Percentiles rank a stretch among this genome's conserved stretches.
These are phyloP conservation scores for Botrytis cinerea DNA, from an alignment of 2,329 filamentous ascomycete species.

Conservation along the genomic window DNA sequence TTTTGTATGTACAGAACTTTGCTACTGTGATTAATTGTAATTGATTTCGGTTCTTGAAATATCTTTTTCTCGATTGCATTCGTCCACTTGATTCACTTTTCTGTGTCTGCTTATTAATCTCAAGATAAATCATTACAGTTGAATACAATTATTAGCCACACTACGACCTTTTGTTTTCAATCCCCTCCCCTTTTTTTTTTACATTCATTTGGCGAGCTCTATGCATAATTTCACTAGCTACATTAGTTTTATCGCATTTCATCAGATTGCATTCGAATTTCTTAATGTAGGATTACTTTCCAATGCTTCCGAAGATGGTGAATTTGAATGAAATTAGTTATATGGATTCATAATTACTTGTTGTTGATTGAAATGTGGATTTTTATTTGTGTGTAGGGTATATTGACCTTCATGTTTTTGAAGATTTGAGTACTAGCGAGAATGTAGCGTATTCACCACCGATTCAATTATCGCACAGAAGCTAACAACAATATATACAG, in stretches of 20 bases:
- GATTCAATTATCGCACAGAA: background rate
- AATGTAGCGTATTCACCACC: too few species aligned
- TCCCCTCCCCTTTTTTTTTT: background rate
- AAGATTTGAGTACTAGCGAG: too few species aligned
- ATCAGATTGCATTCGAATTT: too few species aligned
- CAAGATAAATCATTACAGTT: background rate
- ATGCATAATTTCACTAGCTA: background rate
- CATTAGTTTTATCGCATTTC: too few species aligned
- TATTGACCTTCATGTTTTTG: rapidly evolving
- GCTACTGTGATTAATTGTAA: background rate
- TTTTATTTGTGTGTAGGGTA: too few species aligned
- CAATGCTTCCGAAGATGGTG: too few species aligned
- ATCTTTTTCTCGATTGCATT: background rate
- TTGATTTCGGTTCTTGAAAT: background rate
- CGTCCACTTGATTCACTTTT: background rate
- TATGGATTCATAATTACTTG: too few species aligned
- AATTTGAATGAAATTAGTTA: too few species aligned
- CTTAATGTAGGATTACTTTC: too few species aligned
- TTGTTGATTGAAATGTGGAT: too few species aligned
- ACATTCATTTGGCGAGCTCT: background rate
- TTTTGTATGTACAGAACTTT: background rate
- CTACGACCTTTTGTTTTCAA: background rate
- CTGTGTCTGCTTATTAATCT: background rate
- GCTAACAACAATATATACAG: background rate
- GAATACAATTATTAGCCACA: too few species aligned